Conservation (phyloP, 2,329 filamentous ascomycete species). For the Cryphonectria japonica region DNA sequence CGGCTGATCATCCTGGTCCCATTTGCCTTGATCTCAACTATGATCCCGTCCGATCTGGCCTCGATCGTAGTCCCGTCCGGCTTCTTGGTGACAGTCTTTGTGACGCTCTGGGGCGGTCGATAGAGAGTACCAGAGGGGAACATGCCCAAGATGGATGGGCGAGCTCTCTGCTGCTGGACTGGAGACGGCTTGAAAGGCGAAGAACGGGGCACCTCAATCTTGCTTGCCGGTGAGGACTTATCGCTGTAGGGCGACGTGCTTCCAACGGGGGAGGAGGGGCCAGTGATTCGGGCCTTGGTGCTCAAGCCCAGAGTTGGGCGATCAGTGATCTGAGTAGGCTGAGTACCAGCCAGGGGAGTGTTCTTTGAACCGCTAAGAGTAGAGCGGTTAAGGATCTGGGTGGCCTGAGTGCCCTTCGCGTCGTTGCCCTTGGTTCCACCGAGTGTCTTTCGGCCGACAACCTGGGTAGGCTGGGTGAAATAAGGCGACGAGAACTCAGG, state of each 20-base stretch:
- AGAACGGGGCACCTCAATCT: constrained; percentile 84
- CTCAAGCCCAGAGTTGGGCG: constrained; percentile 41
- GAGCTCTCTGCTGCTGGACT: constrained; percentile 33
- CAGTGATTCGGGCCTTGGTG: background rate
- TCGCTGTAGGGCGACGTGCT: constrained; percentile 34
- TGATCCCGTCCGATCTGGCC: constrained; percentile 25
- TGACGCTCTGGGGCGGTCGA: constrained; percentile 42
- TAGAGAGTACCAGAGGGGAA: constrained; percentile 78
- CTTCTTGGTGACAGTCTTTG: constrained; percentile 31
- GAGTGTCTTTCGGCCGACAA: constrained; percentile 31
- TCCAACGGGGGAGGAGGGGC: constrained; percentile 5
- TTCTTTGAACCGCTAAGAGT: constrained; percentile 29
- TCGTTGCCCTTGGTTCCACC: background rate
- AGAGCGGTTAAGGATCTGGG: constrained; percentile 29
- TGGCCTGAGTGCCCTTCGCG: constrained; percentile 33
- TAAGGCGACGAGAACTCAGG: constrained; percentile 42
- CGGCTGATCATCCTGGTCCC: constrained; percentile 12
- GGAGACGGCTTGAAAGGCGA: constrained; percentile 66
- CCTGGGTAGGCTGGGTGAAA: constrained; percentile 41
- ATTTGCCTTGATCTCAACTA: constrained; percentile 21
- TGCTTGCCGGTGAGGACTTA: constrained; percentile 49
- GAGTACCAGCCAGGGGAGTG: constrained; percentile 49
- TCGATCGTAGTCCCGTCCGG: constrained; percentile 43
- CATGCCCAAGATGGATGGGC: constrained; percentile 58
- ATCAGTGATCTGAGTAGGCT: constrained; percentile 53